Base-by-base conservation (phyloP, 768 basidiomycete genomes). In the Jaapia argillacea region DNA sequence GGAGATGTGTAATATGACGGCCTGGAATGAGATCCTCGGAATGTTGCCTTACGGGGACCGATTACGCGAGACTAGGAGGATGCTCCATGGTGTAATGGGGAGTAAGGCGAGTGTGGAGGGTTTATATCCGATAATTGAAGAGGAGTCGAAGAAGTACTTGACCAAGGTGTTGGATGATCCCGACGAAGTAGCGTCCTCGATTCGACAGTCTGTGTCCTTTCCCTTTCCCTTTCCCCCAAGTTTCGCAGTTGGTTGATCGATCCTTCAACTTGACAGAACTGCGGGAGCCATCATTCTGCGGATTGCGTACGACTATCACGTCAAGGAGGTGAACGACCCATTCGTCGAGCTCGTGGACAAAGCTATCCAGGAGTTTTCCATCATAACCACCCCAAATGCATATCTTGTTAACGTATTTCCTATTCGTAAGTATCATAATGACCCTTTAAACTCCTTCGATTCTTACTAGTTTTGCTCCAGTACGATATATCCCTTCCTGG, bases 321-420 rank as follows among this genome's bases (percentile, higher is more conserved):
- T 53, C 4, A 47, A 46, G 3, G 28, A 33, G 28, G 52, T 47
- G n/a, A 36, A 49, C 20, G 62, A 65, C 44, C 36, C 41, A 7
- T 50, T 58, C 27, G 41, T 65, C 14, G 14, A 35, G 33, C 35
- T 57, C 14, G 48, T 54, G 1, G 54, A 59, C 21, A 47, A 51
- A 6, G 54, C 53, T 1, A 56, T 59, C 44, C 47, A 52, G 10
- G 53, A 54, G 5, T 58, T 61, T 24, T 50, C 51, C 12, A 51
- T 49, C 24, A 40, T 52, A 6, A 41, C 47, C 6, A 42, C 41
- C 4, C 55, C 59, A 1, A 54, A 54, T 21, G 48, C 51, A 6
- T 60, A 53, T 41, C 48, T 58, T 5, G 59, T 63, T 14, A 60
- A 64, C 38, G 27, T 53, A 0, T 43, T 65, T 7, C 64, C 65